Conservation (phyloP, 169 alveolate genomes). For the Cytauxzoon felis region DNA sequence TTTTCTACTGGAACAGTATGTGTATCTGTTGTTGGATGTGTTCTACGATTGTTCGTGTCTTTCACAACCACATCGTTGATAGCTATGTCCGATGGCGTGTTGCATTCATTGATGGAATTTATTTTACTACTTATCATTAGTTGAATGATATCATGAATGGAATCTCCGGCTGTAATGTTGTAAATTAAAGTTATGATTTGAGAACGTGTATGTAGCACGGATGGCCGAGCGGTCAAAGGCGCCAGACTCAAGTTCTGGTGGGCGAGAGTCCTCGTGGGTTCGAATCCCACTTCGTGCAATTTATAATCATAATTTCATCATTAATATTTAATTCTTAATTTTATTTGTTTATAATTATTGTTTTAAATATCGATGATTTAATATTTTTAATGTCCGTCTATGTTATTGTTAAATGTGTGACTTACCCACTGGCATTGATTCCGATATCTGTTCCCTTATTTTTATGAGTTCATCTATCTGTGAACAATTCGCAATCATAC, state of each 20-base stretch:
- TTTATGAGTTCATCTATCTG: no score
- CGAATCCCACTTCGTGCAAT: constrained; percentile 93
- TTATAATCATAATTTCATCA: no score
- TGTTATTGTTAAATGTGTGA: no score
- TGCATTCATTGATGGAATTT: background rate
- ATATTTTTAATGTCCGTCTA: no score
- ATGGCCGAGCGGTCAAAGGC: constrained; percentile 90
- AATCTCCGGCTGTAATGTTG: constrained; percentile 3
- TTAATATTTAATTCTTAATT: no score
- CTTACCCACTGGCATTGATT: no score
- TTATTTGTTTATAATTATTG: no score
- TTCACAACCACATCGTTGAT: background rate
- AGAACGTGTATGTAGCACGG: constrained; percentile 65
- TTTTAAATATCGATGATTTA: no score
- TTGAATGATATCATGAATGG: constrained; percentile 2
- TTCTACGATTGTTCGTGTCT: background rate
- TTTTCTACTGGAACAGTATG: background rate
- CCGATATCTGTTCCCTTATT: no score
- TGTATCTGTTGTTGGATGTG: background rate
- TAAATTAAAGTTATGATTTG: constrained; percentile 6
- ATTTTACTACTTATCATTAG: background rate
- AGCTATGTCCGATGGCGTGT: background rate
- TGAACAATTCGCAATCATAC: no score
- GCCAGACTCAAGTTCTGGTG: constrained; percentile 90
- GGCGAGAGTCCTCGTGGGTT: constrained; percentile 95